Conservation (phyloP, 495 filamentous ascomycete genomes). For the Aspergillus nidulans region DNA sequence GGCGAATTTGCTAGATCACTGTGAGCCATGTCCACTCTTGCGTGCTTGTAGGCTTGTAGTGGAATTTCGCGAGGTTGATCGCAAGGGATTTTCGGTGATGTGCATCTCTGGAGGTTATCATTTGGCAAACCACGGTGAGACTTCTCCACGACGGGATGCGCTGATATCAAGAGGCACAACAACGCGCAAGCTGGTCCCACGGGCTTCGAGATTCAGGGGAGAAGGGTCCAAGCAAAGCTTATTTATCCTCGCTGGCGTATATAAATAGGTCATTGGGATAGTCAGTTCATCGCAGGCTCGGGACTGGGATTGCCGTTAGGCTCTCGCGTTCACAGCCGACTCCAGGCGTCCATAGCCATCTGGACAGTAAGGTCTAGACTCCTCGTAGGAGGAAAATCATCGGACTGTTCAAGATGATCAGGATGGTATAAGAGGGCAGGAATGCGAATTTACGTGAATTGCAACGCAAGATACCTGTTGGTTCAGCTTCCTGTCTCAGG, state of each 20-base stretch:
- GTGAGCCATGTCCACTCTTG: constrained; percentile 5
- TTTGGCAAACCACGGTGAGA: constrained; percentile 5
- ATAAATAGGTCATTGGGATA: constrained; percentile 9
- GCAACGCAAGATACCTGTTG: no score
- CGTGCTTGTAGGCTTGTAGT: constrained; percentile 13
- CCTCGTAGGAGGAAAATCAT: not conserved
- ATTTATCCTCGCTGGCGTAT: not conserved
- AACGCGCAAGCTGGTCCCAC: constrained; percentile 25
- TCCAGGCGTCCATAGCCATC: not conserved
- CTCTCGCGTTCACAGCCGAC: not conserved
- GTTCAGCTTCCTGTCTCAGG: no score
- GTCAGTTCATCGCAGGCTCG: not conserved
- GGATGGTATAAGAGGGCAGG: no score
- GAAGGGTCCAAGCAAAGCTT: constrained; percentile 5
- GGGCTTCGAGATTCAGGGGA: constrained; percentile 5
- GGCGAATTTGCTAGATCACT: not conserved
- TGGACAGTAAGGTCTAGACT: not conserved
- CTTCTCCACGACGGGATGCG: constrained; percentile 6
- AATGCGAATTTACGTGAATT: no score
- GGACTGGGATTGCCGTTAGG: not conserved
- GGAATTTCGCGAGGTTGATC: constrained; percentile 13
- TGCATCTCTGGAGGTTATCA: constrained; percentile 9
- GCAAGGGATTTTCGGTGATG: constrained; percentile 13
- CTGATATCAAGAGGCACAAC: constrained; percentile 15
- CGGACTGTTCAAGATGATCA: no score